Base-by-base conservation (phyloP, 192 early-diverging fungal genomes). In the Entomortierella parvispora region DNA sequence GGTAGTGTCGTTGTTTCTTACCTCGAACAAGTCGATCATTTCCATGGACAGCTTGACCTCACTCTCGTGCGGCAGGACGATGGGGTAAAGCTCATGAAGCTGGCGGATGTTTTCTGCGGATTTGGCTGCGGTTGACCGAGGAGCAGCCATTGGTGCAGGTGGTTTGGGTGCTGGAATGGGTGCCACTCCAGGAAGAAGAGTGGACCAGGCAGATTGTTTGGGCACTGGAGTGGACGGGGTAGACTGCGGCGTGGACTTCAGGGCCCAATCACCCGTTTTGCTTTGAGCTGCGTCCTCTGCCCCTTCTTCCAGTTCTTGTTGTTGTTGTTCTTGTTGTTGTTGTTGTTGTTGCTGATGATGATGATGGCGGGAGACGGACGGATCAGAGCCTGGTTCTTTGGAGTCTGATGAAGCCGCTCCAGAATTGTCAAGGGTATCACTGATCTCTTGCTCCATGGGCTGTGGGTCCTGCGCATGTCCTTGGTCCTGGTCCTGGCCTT, bases 21-120 rank as follows among this genome's bases (percentile, higher is more conserved):
- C 81, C 64, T 76, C 84, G 72, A 85, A 90, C 26, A 88, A 80
- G 47, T 86, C 81, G 66, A 86, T 79, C 25, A 90, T 88, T 74
- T 90, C 85, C 55, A 83, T 85, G 2, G 83, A 84, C 45, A 89
- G 72, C 33, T 77, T 68, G 37, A 71, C 78, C 46, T 89, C 88
- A 14, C 43, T 33, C 33, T 79, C 70, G 4, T 57, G 61, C 1
- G 68, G 28, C 2, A 83, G 65, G 11, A 58, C 28, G 42, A 68
- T 80, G 12, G 76, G 52, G 32, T 14, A 3, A 18, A 54, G 31
- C 18, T 47, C 43, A 2, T 48, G 45, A 23, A 37, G 25, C 20
- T 51, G 14, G 29, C 42, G 32, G 6, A 29, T 58, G 56, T 58
- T 51, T 51, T 43, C 32, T 51, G 62, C 25, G 2, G 29, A 50